phyloP scores from a whole-genome alignment of 2,329 filamentous ascomycete genomes.

The Trichoderma sp. region DNA sequence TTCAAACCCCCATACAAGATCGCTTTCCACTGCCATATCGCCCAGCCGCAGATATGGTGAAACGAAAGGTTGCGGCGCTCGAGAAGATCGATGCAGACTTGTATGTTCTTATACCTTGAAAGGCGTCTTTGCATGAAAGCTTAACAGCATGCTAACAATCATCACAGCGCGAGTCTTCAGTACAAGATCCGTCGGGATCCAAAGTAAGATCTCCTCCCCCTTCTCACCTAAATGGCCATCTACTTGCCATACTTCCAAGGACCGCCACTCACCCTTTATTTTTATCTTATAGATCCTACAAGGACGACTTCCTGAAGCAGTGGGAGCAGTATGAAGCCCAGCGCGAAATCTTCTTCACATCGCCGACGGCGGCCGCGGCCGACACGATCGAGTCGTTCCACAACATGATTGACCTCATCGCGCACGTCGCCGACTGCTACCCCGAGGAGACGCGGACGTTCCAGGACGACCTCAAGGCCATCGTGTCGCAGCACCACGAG shows the following conservation, averaged over 20 bases:
- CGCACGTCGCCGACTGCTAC: constrained; percentile 93
- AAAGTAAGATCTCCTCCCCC: constrained; percentile 52
- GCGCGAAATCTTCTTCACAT: constrained; percentile 85
- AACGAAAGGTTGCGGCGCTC: constrained; percentile 86
- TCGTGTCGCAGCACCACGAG: constrained; percentile 80
- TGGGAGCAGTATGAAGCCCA: constrained; percentile 91
- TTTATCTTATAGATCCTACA: constrained; percentile 69
- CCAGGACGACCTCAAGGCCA: constrained; percentile 75
- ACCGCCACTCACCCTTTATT: background rate
- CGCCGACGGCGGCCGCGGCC: constrained; percentile 75
- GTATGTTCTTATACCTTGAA: constrained; percentile 45
- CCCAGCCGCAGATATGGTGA: constrained; percentile 62
- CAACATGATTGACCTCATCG: constrained; percentile 90
- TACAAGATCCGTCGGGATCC: constrained; percentile 91
- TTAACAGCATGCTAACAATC: constrained; percentile 33
- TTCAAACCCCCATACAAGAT: constrained; percentile 3
- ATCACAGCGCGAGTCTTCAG: constrained; percentile 74
- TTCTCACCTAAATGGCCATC: background rate
- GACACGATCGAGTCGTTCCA: constrained; percentile 81
- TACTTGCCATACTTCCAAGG: background rate
- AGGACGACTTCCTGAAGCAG: constrained; percentile 84
- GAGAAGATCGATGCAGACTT: constrained; percentile 94
- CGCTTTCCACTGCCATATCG: constrained; percentile 7
- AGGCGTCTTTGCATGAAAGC: background rate
- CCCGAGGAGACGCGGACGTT: constrained; percentile 77